phyloP scores from a whole-genome alignment of 495 filamentous ascomycete genomes.

The Aspergillus affinis region DNA sequence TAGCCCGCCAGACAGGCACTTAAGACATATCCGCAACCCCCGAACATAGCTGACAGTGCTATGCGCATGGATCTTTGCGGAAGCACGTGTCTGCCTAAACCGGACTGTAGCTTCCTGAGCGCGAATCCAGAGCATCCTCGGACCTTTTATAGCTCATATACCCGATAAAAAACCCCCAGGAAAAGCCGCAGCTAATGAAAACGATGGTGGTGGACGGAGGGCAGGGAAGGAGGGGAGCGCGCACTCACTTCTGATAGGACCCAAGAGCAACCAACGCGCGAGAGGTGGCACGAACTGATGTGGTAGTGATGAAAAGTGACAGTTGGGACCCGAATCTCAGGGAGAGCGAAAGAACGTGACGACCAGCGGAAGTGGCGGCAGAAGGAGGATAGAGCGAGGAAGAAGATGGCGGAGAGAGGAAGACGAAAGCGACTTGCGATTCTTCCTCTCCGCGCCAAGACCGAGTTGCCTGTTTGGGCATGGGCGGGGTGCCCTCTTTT shows the following conservation, averaged over 20 bases:
- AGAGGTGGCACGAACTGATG: not conserved
- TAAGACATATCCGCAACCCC: not conserved
- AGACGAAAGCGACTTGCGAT: constrained; percentile 5
- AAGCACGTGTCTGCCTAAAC: not conserved
- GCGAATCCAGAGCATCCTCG: not conserved
- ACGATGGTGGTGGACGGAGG: not conserved
- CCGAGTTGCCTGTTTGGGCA: constrained; percentile 10
- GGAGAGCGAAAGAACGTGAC: not conserved
- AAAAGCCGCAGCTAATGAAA: not conserved
- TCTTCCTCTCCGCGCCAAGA: constrained; percentile 12
- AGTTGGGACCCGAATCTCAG: not conserved
- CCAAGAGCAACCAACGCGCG: constrained; percentile 3
- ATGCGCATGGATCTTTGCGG: not conserved
- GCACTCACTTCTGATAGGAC: constrained; percentile 1
- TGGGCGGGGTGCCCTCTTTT: not conserved
- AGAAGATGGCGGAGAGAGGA: constrained; percentile 3
- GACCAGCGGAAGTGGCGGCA: constrained; percentile 1
- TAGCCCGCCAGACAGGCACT: not conserved
- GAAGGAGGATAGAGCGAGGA: not conserved
- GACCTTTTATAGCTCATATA: not conserved
- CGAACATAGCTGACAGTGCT: not conserved
- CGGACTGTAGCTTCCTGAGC: not conserved
- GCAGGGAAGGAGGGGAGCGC: constrained; percentile 3
- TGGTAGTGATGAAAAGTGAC: not conserved
- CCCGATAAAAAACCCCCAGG: not conserved